A percentile compares a stretch with the other conserved stretches of the same genome.
Evolutionary conservation across 148 eudicot genomes (phyloP).

Genomic region (Vaccinium darrowii): DNA sequence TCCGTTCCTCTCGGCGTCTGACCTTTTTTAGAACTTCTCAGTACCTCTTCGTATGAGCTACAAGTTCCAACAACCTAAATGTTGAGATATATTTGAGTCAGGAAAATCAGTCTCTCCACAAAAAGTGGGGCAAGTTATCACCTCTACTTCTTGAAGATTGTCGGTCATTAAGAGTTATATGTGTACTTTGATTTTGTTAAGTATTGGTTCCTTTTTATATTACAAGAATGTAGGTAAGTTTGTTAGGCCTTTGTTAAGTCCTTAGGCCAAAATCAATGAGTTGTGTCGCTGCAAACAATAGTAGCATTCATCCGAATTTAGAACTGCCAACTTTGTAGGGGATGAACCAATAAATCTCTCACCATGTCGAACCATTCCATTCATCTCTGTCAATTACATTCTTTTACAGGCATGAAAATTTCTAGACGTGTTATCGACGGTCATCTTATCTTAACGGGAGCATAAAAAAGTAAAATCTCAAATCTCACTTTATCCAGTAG

Average conservation of each 20-base stretch:
- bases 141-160: neutral
- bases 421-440: neutral
- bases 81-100: no score
- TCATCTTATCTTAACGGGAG: neutral
- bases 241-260: neutral
- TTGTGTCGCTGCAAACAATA: no score
- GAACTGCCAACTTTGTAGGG: no score
- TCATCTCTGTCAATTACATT: neutral
- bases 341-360: no score
- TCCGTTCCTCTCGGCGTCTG: no score
- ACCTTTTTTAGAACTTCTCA: no score
- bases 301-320: no score
- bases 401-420: neutral
- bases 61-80: no score
- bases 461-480: neutral
- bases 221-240: no score
- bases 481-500: neutral
- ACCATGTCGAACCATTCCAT: neutral
- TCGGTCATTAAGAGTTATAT: neutral
- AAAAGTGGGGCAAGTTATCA: neutral
- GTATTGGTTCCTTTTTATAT: neutral
- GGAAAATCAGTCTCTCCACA: neutral
- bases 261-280: neutral
- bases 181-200: neutral
- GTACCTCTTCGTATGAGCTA: no score